Evolutionary conservation across 116 monocot genomes (phyloP), one percentile per base, ranked within the genome.

Genomic region (Iris pallida): DNA sequence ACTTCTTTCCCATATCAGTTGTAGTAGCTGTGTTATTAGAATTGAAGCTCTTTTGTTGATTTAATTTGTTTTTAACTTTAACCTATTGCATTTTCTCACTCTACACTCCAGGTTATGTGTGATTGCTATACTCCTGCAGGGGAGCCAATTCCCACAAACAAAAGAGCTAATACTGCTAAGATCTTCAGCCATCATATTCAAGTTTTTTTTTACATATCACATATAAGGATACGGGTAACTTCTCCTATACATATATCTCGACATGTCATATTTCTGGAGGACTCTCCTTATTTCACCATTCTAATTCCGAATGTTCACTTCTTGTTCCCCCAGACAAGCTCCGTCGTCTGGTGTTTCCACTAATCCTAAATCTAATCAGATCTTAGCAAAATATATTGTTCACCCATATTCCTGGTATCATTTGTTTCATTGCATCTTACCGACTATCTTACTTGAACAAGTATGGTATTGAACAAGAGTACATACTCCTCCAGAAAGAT

Each of bases 391-490:
- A 9, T 4, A 54, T 54, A 8, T 48, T 7, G 30, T 67, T 42
- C 40, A 30, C 18, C 42, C 42, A 4, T 41, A 5, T 53, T 7
- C 54, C 30, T 40, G 6, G 20, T n/a, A 13, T 41, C 6, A 40
- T 40, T 67, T 54, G 47, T 42, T 17, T 20, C 51, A 2, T 48
- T 15, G 7, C 1, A 2, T 42, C 16, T 66, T 5, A 51, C 3
- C 49, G 30, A 30, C 8, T 51, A 16, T 41, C 55, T 55, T 0
- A 18, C 16, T 44, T 17, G 47, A 49, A 63, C 42, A 94, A 90
- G 94, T 94, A 72, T 79, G 94, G 94, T 15, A 62, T 94, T 14
- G 94, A 94, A 77, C 94, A 94, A 45, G 94, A 94, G 70, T 94
- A 94, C 81, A 94, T 90, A 16, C 94, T 94, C 16, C 85, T 94